Conservation (phyloP, 495 filamentous ascomycete species). For the Alectoria sarmentosa region DNA sequence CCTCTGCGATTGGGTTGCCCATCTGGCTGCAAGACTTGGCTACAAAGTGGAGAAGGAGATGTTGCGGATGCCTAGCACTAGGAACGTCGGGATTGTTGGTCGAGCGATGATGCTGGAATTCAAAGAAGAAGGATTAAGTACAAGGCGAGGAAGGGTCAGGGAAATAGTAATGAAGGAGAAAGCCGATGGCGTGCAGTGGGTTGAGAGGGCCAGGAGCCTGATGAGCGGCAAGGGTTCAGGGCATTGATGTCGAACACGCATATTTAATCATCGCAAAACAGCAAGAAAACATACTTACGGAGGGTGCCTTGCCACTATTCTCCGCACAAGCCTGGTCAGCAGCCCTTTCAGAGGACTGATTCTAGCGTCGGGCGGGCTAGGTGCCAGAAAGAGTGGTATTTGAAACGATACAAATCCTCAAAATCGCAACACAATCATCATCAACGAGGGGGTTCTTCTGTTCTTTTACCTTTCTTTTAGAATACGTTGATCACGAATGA, state of each 20-base stretch:
- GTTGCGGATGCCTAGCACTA: slow-evolving; percentile 80
- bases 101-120: slow-evolving; percentile 30
- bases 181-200: slow-evolving; percentile 38
- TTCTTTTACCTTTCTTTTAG: too few relatives aligned
- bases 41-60: slow-evolving; percentile 73
- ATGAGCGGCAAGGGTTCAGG: slow-evolving; percentile 22
- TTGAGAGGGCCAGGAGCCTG: slow-evolving; percentile 38
- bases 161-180: slow-evolving; percentile 40
- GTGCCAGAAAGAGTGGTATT: too few relatives aligned
- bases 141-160: slow-evolving; percentile 26
- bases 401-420: too few relatives aligned
- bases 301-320: too few relatives aligned
- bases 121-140: slow-evolving; percentile 5
- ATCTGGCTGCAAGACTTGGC: slow-evolving; percentile 60
- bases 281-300: background rate
- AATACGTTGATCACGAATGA: too few relatives aligned
- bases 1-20: slow-evolving; percentile 28
- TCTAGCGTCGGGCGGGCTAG: too few relatives aligned
- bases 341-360: too few relatives aligned
- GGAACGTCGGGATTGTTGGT: slow-evolving; percentile 77
- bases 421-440: too few relatives aligned
- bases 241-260: slow-evolving; percentile 4
- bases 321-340: background rate
- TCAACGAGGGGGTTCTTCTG: too few relatives aligned
- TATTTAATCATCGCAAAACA: background rate